Evolutionary conservation across 202 grass and related monocot genomes (phyloP).

Genomic region (Panicum virgatum): DNA sequence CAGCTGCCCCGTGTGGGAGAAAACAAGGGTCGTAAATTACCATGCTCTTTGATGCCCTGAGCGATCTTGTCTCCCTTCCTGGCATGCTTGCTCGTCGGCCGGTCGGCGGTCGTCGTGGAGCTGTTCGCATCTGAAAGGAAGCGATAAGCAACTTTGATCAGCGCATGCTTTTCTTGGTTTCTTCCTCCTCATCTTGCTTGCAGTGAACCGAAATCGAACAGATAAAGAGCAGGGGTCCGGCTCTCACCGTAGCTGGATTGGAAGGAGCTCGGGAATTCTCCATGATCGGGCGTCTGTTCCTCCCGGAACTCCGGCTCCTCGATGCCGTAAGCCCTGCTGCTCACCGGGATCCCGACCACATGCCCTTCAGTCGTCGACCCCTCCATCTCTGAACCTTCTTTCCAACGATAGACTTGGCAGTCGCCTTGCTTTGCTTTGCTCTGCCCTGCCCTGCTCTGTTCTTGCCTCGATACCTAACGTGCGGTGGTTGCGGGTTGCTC

Average conservation of each 20-base stretch:
- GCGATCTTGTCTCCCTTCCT: slow-evolving; percentile 68
- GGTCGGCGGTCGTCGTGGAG: slow-evolving; percentile 24
- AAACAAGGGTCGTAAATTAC: slow-evolving; percentile 39
- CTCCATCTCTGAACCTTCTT: slow-evolving; percentile 35
- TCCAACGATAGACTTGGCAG: background rate
- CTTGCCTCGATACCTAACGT: slow-evolving; percentile 24
- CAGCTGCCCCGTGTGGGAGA: background rate
- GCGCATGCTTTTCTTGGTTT: background rate
- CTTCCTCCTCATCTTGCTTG: background rate
- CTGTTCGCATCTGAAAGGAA: slow-evolving; percentile 8
- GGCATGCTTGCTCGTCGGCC: slow-evolving; percentile 49
- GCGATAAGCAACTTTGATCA: background rate
- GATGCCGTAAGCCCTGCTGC: slow-evolving; percentile 50
- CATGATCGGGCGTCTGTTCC: slow-evolving; percentile 43
- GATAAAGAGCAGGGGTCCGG: background rate
- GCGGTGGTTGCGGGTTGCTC: slow-evolving; percentile 34
- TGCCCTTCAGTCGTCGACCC: slow-evolving; percentile 49
- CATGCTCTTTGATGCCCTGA: slow-evolving; percentile 84
- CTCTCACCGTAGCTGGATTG: slow-evolving; percentile 41
- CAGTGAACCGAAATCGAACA: background rate
- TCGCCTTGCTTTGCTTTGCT: background rate
- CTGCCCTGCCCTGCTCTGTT: background rate
- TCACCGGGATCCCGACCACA: slow-evolving; percentile 63
- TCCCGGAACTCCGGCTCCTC: slow-evolving; percentile 35
- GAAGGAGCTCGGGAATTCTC: slow-evolving; percentile 38